Base-by-base conservation (phyloP, 2,329 filamentous ascomycete species). In the Cercospora janseana region DNA sequence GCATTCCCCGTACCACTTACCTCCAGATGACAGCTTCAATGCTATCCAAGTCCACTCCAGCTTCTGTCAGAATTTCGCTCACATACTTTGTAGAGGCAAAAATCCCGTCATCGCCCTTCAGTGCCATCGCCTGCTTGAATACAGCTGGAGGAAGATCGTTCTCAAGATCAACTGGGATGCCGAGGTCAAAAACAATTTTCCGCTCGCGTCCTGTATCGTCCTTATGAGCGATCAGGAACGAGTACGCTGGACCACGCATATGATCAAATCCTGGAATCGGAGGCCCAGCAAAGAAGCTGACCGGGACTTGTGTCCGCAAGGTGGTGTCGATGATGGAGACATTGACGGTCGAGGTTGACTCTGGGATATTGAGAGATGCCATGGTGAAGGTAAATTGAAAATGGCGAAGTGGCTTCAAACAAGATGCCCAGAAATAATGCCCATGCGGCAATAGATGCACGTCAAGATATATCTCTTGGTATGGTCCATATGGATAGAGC, bases 71-170 rank as follows among this genome's bases (percentile, higher is more conserved):
- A 21, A 70, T 65, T 31, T 72, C 66, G 20, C 61, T 54, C 0
- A 75, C 70, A 29, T 70, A 67, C 49, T 73, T 65, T 37, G 68
- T 52, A 4, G 72, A 68, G 3, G 56, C 58, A 4, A 75, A 61
- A 6, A 60, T 56, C 62, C 51, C 10, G 48, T 47, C 26, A 10
- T 21, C 28, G 28, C 41, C 41, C 21, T 32, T 27, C 42, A 45
- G 24, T 7, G 28, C 42, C 23, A 15, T 18, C 4, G 35, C 2
- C n/a, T 23, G 42, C 4, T 45, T 15, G 12, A 23, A 35, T 2
- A 45, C 28, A 20, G 20, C 4, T 9, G 42, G 42, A 13, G 42
- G 42, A 34, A 45, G 26, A 29, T 45, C 42, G 8, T 45, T 45
- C 21, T 45, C 28, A 8, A 35, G 29, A 34, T 45, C 42, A 20